phyloP scores from a whole-genome alignment of 345 rosid genomes.

The Eucalyptus melliodora region DNA sequence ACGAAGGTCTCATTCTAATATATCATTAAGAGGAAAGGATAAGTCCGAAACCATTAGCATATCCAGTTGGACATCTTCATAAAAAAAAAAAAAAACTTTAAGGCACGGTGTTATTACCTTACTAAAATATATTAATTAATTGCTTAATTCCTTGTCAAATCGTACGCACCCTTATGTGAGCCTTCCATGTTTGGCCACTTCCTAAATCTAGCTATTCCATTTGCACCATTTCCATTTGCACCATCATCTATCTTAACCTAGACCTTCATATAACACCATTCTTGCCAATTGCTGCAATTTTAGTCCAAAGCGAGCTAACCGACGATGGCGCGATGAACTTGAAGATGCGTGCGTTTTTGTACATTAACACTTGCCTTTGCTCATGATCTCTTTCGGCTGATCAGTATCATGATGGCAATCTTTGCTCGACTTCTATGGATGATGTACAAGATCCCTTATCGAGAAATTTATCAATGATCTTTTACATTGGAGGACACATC shows the following conservation, averaged over 20 bases:
- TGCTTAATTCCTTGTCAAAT: neutral
- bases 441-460: neutral
- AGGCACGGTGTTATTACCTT: neutral
- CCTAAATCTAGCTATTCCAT: neutral
- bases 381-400: neutral
- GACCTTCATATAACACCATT: neutral
- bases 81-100: neutral
- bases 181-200: neutral
- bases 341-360: neutral
- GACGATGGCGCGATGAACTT: neutral
- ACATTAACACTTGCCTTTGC: neutral
- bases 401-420: neutral
- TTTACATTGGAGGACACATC: neutral
- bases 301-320: neutral
- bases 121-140: neutral
- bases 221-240: neutral
- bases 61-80: neutral
- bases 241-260: neutral
- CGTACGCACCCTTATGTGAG: neutral
- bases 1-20: neutral
- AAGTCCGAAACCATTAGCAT: neutral
- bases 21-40: neutral
- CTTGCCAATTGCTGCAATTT: neutral
- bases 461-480: neutral
- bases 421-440: neutral